Percentiles rank a stretch among this genome's conserved stretches.
These are phyloP conservation scores for Scortechinia acanthostroma DNA, from an alignment of 2,329 filamentous ascomycete species.

Conservation along the genomic window DNA sequence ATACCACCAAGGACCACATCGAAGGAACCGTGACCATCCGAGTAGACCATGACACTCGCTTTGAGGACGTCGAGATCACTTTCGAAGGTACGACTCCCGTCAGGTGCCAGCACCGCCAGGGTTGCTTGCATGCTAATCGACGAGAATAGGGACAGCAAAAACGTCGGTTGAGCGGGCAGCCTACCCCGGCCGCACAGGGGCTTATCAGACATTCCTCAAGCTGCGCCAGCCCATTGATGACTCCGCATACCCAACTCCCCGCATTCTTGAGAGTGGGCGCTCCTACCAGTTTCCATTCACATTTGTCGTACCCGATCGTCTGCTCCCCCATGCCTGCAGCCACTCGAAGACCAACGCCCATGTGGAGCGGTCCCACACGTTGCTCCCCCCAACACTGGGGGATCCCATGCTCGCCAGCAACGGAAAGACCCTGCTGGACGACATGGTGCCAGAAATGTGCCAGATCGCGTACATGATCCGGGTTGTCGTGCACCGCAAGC, in stretches of 20 bases:
- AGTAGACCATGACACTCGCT: conserved; percentile 38
- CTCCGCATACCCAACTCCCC: conserved; percentile 40
- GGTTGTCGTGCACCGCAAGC: not conserved
- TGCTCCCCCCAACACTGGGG: conserved; percentile 54
- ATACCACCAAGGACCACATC: conserved; percentile 48
- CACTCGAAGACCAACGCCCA: conserved; percentile 40
- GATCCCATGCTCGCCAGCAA: conserved; percentile 51
- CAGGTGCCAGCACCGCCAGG: conserved; percentile 7
- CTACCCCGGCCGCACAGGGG: conserved; percentile 7
- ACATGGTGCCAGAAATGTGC: not conserved
- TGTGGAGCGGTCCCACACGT: conserved; percentile 44
- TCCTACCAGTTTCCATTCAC: conserved; percentile 54
- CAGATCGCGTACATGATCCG: not conserved
- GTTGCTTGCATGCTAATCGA: not conserved
- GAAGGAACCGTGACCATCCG: conserved; percentile 41
- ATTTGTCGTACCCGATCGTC: conserved; percentile 52
- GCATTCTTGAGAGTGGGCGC: conserved; percentile 41
- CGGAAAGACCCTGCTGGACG: conserved; percentile 22
- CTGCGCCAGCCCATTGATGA: conserved; percentile 50
- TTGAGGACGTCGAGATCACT: conserved; percentile 49
- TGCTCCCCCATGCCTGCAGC: conserved; percentile 50
- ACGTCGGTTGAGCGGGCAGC: not conserved
- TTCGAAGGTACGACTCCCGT: conserved; percentile 38
- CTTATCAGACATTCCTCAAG: conserved; percentile 37
- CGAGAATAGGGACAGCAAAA: not conserved